Percentiles rank a stretch among this genome's conserved stretches.
phyloP scores from a whole-genome alignment of 805 yeast genomes.

The Wickerhamiella dianesei region DNA sequence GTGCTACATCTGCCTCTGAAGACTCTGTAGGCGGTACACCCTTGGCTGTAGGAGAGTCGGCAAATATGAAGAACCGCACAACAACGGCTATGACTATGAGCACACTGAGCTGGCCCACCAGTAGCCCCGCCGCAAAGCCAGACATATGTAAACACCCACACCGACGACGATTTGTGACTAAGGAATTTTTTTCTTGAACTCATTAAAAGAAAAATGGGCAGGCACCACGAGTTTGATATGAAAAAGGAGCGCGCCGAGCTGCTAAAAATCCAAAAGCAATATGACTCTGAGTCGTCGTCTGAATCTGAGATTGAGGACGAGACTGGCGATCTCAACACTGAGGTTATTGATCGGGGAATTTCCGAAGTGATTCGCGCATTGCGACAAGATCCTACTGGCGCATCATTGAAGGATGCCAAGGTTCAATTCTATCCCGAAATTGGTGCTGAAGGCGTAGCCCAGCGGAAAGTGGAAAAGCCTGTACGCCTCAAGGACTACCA shows the following conservation, averaged over 20 bases:
- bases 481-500: slow-evolving; percentile 86
- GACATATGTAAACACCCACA: slow-evolving; percentile 8
- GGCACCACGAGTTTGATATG: neutral
- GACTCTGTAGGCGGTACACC: slow-evolving; percentile 19
- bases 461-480: slow-evolving; percentile 20
- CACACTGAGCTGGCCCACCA: slow-evolving; percentile 31
- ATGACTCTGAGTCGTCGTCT: slow-evolving; percentile 28
- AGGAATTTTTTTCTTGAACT: neutral
- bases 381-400: slow-evolving; percentile 42
- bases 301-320: slow-evolving; percentile 74
- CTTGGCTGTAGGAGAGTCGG: slow-evolving; percentile 25
- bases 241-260: slow-evolving; percentile 8
- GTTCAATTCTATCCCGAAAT: slow-evolving; percentile 63
- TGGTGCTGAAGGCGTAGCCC: slow-evolving; percentile 28
- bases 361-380: slow-evolving; percentile 58
- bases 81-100: slow-evolving; percentile 26
- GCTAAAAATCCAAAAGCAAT: neutral
- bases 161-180: neutral
- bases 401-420: slow-evolving; percentile 46
- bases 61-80: slow-evolving; percentile 30
- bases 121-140: slow-evolving; percentile 26
- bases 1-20: slow-evolving; percentile 17
- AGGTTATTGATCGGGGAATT: slow-evolving; percentile 71
- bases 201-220: neutral
- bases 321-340: slow-evolving; percentile 74